Base-by-base conservation (phyloP, 805 yeast genomes). In the Candida succiphila region DNA sequence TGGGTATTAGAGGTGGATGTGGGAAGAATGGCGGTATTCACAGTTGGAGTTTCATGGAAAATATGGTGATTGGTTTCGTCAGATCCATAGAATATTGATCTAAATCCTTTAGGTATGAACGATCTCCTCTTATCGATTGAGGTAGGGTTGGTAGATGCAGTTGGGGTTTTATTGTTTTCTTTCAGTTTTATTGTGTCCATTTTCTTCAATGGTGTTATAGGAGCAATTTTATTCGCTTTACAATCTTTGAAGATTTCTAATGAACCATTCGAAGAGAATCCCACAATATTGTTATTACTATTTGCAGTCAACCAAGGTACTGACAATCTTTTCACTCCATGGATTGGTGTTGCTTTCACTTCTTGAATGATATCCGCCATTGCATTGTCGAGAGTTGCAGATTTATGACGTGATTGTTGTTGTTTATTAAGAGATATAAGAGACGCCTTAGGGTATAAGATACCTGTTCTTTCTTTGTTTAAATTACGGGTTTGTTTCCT, bases 201-300 rank as follows among this genome's bases (percentile, higher is more conserved):
- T 40, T 72, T 76, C 48, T 70, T 78, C 7, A 73, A 75, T 0
- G 85, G 88, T 1, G 87, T 78, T 3, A 78, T 72, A 3, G 88
- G 86, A 6, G 74, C 54, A 12, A 81, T 63, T 23, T 47, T 41
- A 43, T 52, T 30, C 42, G 67, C 54, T 46, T 63, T 45, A 48
- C 75, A 48, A 39, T 67, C 49, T 37, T 52, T 25, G 76, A 84
- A 49, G 42, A 78, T 45, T 54, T 61, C 63, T 30, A 72, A 51
- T 32, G 60, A 54, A 14, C 78, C 78, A 41, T 61, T 69, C 16
- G 67, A 59, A 3, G 69, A 54, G 44, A 72, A 72, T 2, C 77
- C 78, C 5, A 24, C 6, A n/a, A n/a, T n/a, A 7, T 18, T n/a
- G 30, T 42, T 44, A 17, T 48, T 47, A 17, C 45, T 33, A 7